phyloP scores from a whole-genome alignment of 306 rosid species.

The Glycine tomentella region DNA sequence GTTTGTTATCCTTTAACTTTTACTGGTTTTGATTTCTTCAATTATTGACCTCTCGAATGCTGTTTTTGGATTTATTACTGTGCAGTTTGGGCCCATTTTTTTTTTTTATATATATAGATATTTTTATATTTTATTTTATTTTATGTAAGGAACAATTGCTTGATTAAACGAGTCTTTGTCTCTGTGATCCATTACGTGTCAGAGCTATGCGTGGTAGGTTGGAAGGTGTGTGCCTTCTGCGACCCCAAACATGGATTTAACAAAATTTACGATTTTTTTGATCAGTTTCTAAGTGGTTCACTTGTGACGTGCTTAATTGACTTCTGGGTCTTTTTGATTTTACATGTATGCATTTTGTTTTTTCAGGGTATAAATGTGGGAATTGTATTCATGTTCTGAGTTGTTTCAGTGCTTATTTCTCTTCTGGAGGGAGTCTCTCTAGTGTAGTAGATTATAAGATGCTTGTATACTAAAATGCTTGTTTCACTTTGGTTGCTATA shows the following conservation, averaged over 20 bases:
- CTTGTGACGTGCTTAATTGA: constrained; percentile 3
- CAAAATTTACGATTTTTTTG: background rate
- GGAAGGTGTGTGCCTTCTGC: background rate
- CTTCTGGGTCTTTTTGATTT: constrained; percentile 6
- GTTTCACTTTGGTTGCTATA: constrained; percentile 5
- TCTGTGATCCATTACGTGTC: background rate
- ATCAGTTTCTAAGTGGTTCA: constrained; percentile 35
- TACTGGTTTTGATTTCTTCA: background rate
- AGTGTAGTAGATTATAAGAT: background rate
- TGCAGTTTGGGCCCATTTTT: background rate
- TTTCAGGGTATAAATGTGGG: background rate
- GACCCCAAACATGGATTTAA: background rate
- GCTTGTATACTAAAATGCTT: constrained; percentile 14
- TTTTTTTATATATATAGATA: no score
- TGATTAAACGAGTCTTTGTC: background rate
- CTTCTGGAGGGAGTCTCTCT: background rate
- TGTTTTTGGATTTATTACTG: background rate
- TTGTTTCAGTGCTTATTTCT: constrained; percentile 8
- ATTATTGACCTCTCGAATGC: background rate
- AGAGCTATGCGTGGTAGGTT: background rate
- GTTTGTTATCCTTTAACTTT: background rate
- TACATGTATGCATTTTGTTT: background rate
- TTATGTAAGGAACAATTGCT: background rate
- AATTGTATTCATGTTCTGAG: background rate
- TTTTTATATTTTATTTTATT: no score